Conservation (phyloP, 257 asterid genomes). For the Solanum okadae region DNA sequence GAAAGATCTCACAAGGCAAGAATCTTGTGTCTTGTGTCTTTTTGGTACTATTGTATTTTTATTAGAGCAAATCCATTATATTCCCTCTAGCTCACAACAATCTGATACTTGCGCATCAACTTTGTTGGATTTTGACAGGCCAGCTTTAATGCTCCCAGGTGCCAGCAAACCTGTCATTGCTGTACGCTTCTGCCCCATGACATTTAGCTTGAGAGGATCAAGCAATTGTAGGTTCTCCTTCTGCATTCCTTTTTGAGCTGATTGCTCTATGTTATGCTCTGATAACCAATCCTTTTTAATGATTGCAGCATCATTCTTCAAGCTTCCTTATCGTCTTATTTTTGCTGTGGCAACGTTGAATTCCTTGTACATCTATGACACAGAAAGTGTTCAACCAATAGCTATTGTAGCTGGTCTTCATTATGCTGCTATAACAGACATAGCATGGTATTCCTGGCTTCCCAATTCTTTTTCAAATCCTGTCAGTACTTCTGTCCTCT, state of each 20-base stretch:
- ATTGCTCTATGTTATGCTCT: constrained; percentile 5
- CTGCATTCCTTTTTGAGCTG: background rate
- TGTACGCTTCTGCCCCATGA: constrained; percentile 85
- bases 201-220: constrained; percentile 55
- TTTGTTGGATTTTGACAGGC: constrained; percentile 39
- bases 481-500: background rate
- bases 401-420: constrained; percentile 79
- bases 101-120: background rate
- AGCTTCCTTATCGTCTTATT: constrained; percentile 84
- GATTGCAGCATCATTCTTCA: constrained; percentile 57
- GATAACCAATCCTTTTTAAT: constrained; percentile 1
- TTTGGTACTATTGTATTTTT: background rate
- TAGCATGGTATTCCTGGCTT: constrained; percentile 59
- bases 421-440: constrained; percentile 92
- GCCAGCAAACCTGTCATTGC: constrained; percentile 94
- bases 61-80: background rate
- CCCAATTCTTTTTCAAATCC: background rate
- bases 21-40: constrained; percentile 7
- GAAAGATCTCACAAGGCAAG: constrained; percentile 91
- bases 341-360: constrained; percentile 94
- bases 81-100: background rate
- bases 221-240: constrained; percentile 37
- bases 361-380: constrained; percentile 81
- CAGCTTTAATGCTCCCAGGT: constrained; percentile 96
- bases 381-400: constrained; percentile 88